Evolutionary conservation across 805 yeast genomes (phyloP), one percentile per base, ranked within the genome.

Genomic region (Wickerhamomyces pijperi): DNA sequence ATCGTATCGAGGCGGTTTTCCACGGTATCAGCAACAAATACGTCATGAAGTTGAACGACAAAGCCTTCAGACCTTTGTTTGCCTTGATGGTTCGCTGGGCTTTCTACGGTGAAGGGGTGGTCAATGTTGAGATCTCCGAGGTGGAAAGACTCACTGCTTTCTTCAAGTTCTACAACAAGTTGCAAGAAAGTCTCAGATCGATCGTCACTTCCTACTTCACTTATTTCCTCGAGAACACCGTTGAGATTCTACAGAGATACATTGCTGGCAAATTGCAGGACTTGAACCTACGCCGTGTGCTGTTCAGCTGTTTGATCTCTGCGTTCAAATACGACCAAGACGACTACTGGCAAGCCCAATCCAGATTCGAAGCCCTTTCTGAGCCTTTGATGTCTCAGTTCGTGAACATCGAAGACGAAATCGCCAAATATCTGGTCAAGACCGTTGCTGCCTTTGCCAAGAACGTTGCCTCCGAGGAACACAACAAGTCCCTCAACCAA

Each of bases 31-130:
- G 83, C 17, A 75, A 90, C 46, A 66, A 67, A 19, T 79, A 77
- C 48, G 94, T 90, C 16, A 71, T 92, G 79, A 88, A 90, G 60
- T 72, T 92, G 61, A 92, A 92, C 56, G 98, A 92, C 58, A 86
- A 85, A 63, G 74, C 79, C 18, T 92, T 92, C 70, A 76, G 97
- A 55, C 98, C 98, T 16, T 65, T 85, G 54, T 92, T 92, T 62
- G 90, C 88, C 6, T 67, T 79, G 19, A 66, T 86, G 49, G 87
- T 82, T 12, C 76, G 87, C 56, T 92, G 98, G 98, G 94, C 96
- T 2, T 73, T 84, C 50, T 82, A 78, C 45, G 94, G 87, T 42
- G 94, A 81, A 58, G 87, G 82, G 34, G 72, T 73, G 12, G 61
- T 56, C 4, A 60, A 70, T 36, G 47, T 58, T 5, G 53, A 54